These are phyloP conservation scores for Alopecurus myosuroides DNA, from an alignment of 176 grass and related monocot genomes.

Conservation along the genomic window DNA sequence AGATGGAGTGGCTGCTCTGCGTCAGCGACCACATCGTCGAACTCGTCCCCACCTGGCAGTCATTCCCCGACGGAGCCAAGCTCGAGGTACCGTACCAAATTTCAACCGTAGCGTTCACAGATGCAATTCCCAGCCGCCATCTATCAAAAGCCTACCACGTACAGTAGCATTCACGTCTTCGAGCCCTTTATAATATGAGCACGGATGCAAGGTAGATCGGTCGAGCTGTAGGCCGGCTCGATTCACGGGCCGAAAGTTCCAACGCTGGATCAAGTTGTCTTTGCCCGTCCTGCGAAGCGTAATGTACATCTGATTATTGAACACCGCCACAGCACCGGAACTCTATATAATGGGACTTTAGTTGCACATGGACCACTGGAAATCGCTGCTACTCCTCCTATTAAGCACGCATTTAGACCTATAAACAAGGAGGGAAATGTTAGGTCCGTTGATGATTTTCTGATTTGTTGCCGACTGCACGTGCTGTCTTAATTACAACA, in stretches of 20 bases:
- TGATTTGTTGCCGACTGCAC: not conserved
- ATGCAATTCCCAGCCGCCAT: not conserved
- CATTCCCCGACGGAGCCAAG: conserved; percentile 78
- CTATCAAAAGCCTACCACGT: not conserved
- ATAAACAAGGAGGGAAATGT: not conserved
- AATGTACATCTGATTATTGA: conserved; percentile 6
- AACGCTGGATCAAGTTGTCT: conserved; percentile 23
- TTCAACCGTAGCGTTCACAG: not conserved
- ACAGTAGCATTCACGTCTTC: not conserved
- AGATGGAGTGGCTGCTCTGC: conserved; percentile 95
- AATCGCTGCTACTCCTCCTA: not conserved
- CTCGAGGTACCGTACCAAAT: conserved; percentile 54
- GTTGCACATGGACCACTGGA: not conserved
- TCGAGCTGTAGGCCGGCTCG: not conserved
- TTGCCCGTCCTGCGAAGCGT: conserved; percentile 8
- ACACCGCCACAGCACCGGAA: not conserved
- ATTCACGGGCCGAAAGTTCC: conserved; percentile 3
- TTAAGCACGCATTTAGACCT: not conserved
- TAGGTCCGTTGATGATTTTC: not conserved
- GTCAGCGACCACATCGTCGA: conserved; percentile 94
- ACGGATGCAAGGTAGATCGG: not conserved
- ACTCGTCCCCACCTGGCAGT: conserved; percentile 87
- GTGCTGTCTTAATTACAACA: not conserved
- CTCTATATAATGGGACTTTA: not conserved
- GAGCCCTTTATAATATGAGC: not conserved